A percentile compares a stretch with the other conserved stretches of the same genome.
These are phyloP conservation scores for Carex myosuroides DNA, from an alignment of 176 grass and related monocot genomes.

Conservation along the genomic window DNA sequence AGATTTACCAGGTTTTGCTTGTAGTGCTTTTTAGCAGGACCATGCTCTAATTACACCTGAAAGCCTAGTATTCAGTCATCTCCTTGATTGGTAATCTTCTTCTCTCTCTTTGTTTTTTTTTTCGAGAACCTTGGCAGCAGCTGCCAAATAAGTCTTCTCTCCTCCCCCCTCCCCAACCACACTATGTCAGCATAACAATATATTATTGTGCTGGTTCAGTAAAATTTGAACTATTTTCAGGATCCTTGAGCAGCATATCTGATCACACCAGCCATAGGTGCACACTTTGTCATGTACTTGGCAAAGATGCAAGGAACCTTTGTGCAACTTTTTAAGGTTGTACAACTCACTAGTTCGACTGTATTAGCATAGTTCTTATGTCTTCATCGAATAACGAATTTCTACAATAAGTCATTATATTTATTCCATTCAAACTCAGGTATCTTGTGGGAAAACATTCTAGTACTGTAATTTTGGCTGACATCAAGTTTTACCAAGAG, in stretches of 20 bases:
- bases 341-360: not conserved
- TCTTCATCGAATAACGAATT: too few relatives aligned
- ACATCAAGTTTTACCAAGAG: too few relatives aligned
- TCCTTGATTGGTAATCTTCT: constrained; percentile 66
- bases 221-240: constrained; percentile 35
- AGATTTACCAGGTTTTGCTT: constrained; percentile 98
- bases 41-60: constrained; percentile 92
- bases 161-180: too few relatives aligned
- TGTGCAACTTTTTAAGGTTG: not conserved
- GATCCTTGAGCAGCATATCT: constrained; percentile 73
- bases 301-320: constrained; percentile 83
- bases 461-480: too few relatives aligned
- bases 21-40: constrained; percentile 67
- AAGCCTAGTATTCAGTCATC: constrained; percentile 86
- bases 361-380: too few relatives aligned
- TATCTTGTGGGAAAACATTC: too few relatives aligned
- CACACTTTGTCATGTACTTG: constrained; percentile 88
- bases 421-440: too few relatives aligned
- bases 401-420: too few relatives aligned
- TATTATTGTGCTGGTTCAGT: not conserved
- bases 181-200: constrained; percentile 10
- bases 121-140: too few relatives aligned
- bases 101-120: not conserved
- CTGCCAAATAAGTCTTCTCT: too few relatives aligned
- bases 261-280: constrained; percentile 66